Evolutionary conservation across 2,329 filamentous ascomycete species (phyloP), one percentile per base, ranked within the genome.

Genomic region (Nemania sp.): DNA sequence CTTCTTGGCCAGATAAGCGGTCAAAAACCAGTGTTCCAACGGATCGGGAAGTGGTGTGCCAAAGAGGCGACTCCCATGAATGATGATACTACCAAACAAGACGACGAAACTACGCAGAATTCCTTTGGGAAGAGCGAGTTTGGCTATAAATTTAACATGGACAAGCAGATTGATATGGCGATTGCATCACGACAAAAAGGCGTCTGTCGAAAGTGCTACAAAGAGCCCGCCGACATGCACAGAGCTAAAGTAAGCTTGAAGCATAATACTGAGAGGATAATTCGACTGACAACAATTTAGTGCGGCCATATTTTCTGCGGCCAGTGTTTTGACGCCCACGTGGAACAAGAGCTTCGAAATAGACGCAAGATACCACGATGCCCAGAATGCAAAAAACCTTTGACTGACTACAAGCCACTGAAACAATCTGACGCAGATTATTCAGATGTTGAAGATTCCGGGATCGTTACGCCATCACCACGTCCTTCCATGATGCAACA

Each of bases 301-400:
- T 65, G 63, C 20, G 10, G 39, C 5, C 63, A 65, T 17, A 0
- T 53, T 11, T 59, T 63, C 35, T 65, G 63, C 47, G 34, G 29
- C 12, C 39, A 52, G 5, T 65, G 63, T 17, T 10, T 65, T 4
- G 37, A 32, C 0, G 11, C 47, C 1, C 25, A 60, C 17, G 2
- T 58, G 1, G 2, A 15, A 3, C 39, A 48, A 6, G 46, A 63
- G 18, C 5, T 6, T 12, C n/a, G 17, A 13, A 29, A 18, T n/a
- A 53, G 60, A 21, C 46, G 48, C 13, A 13, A 45, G 1, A 29
- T 53, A 35, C 54, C 57, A 0, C 48, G 18, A 37, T 65, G 62
- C 6, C 60, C 54, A 6, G 56, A 62, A 1, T 65, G 59, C 11
- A 12, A 48, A 20, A 32, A 45, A 10, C 6, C 43, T 15, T 42